A percentile compares a stretch with the other conserved stretches of the same genome.
Evolutionary conservation across 1,139 yeast species (phyloP).

Genomic region (Taphrina wiesneri): DNA sequence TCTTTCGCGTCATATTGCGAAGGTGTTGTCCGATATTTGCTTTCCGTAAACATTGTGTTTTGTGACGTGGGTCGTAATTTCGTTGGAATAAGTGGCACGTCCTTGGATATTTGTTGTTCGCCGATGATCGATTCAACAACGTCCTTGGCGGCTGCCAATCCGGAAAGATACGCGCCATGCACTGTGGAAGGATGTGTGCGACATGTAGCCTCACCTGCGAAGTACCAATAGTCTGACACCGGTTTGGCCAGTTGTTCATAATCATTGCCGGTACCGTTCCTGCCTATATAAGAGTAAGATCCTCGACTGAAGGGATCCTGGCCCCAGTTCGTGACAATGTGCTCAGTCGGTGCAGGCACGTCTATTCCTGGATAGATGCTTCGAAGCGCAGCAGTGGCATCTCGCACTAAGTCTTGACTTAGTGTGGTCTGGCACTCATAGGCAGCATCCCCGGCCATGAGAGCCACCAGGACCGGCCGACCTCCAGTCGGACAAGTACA

Average conservation of each 20-base stretch:
- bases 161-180: conserved; percentile 52
- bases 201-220: conserved; percentile 53
- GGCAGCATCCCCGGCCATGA: conserved; percentile 50
- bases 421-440: conserved; percentile 43
- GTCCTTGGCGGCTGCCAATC: conserved; percentile 50
- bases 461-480: conserved; percentile 44
- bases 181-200: conserved; percentile 51
- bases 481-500: conserved; percentile 41
- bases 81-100: conserved; percentile 45
- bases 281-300: conserved; percentile 50
- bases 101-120: conserved; percentile 47
- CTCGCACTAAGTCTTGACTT: conserved; percentile 46
- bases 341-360: conserved; percentile 45
- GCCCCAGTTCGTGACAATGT: conserved; percentile 52
- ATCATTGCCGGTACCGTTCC: conserved; percentile 50
- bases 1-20: neutral
- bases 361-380: conserved; percentile 42
- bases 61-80: conserved; percentile 37
- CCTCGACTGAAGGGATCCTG: conserved; percentile 49
- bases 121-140: conserved; percentile 49
- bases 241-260: conserved; percentile 49
- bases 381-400: conserved; percentile 45
- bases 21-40: neutral
- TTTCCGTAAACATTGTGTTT: neutral
- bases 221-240: conserved; percentile 47